Percentiles rank a stretch among this genome's conserved stretches.
These are phyloP conservation scores for Chaetoscypha palmicola DNA, from an alignment of 2,329 filamentous ascomycete genomes.

Conservation along the genomic window DNA sequence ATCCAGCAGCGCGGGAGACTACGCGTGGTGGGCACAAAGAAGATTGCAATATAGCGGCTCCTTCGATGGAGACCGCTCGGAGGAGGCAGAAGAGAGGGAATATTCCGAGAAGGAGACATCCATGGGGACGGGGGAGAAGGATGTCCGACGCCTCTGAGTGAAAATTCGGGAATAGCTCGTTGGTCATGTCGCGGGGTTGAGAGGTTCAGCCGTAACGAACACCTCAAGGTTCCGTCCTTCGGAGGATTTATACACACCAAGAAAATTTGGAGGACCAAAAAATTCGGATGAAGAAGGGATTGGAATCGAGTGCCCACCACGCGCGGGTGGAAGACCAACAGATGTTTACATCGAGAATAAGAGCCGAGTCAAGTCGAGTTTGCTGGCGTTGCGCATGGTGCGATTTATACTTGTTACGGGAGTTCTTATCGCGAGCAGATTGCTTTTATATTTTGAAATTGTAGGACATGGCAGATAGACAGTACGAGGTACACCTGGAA, in stretches of 20 bases:
- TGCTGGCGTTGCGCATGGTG: too few relatives aligned
- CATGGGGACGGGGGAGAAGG: background rate
- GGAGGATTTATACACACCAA: background rate
- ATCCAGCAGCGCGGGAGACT: conserved; percentile 1
- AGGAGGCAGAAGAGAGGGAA: background rate
- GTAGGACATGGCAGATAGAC: too few relatives aligned
- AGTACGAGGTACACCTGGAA: too few relatives aligned
- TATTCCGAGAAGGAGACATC: conserved; percentile 6
- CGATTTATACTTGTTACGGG: too few relatives aligned
- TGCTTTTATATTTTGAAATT: too few relatives aligned
- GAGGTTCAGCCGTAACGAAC: conserved; percentile 4
- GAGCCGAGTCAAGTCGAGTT: too few relatives aligned
- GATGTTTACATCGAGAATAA: too few relatives aligned
- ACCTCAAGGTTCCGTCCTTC: conserved; percentile 7
- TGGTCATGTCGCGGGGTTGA: conserved; percentile 1
- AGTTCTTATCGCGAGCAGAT: too few relatives aligned
- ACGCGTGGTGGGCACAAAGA: conserved; percentile 5
- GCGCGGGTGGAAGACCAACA: background rate
- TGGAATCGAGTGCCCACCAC: conserved; percentile 5
- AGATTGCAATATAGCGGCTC: background rate
- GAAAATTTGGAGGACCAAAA: background rate
- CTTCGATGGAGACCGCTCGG: background rate
- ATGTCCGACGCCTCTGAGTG: conserved; percentile 8
- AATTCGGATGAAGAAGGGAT: background rate
- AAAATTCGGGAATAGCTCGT: conserved; percentile 9